Percentiles rank a stretch among this genome's conserved stretches.
Conservation (phyloP, 2,329 filamentous ascomycete species). For the Colletotrichum sp. region DNA sequence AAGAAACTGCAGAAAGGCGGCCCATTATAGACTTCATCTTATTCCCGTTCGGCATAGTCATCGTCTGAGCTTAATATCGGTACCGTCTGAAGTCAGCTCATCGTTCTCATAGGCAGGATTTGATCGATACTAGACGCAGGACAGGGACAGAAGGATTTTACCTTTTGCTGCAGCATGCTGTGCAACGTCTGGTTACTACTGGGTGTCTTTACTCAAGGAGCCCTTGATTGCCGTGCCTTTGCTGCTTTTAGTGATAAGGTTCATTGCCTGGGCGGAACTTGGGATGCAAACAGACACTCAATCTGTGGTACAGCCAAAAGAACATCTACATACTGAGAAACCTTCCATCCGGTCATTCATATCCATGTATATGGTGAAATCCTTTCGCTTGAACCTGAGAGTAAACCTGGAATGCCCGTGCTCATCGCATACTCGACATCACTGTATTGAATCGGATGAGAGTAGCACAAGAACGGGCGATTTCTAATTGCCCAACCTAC, state of each 20-base stretch:
- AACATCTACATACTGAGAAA: not conserved
- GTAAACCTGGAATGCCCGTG: not conserved
- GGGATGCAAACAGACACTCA: not conserved
- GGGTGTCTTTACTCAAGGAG: not conserved
- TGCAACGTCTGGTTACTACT: not conserved
- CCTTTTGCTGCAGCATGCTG: not conserved
- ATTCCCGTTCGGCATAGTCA: no score
- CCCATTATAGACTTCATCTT: no score
- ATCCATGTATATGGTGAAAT: not conserved
- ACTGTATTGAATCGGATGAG: not conserved
- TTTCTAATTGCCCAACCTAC: not conserved
- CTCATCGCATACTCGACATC: not conserved
- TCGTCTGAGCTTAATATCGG: no score
- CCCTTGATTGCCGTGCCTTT: not conserved
- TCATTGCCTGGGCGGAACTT: not conserved
- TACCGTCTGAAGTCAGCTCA: no score
- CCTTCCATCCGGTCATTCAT: not conserved
- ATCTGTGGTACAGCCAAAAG: not conserved
- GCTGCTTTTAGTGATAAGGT: not conserved
- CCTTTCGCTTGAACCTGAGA: not conserved
- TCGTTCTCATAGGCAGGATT: not conserved
- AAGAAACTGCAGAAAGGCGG: not conserved
- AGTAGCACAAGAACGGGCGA: not conserved
- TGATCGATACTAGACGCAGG: not conserved
- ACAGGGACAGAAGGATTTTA: not conserved